Base-by-base conservation (phyloP, 306 rosid genomes). In the Sicyos baderoa region DNA sequence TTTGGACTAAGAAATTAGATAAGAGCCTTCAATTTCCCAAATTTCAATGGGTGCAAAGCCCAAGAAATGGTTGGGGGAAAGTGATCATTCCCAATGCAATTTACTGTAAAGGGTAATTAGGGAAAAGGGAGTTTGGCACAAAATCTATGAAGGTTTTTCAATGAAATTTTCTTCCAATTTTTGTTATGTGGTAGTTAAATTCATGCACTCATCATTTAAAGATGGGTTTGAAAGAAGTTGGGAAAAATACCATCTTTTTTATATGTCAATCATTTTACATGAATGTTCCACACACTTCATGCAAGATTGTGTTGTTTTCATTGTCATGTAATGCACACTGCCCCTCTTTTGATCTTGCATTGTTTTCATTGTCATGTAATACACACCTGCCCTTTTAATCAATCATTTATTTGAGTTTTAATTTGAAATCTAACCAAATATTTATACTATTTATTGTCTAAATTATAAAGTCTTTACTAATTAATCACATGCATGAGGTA, bases 191-290 rank as follows among this genome's bases (percentile, higher is more conserved):
- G 71, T 66, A 66, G 71, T 66, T 66, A 9, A 13, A 49, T 14
- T 66, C 71, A 66, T 66, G 71, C 71, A 64, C 53, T 64, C 70
- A 19, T 42, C 70, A 66, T 66, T 66, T 47, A 66, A 10, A 44
- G 17, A 4, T 63, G 69, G 69, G 29, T 17, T 63, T 47, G 9
- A 13, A 37, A 63, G 7, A 63, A 6, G 32, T 0, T 2, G 2
- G 13, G 10, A n/a, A 2, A 18, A 7, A 17, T 7, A 15, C 6
- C 9, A 47, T 37, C 9, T 5, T 37, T 37, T 37, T 37, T 37
- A 37, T 37, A 37, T 37, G 44, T 4, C 44, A 37, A 37, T 37
- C 44, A 37, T 37, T 37, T 37, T 37, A 37, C 44, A 37, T 37
- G 44, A 37, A 6, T 66, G 55, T 4, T 22, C n/a, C 22, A 45